Conservation (phyloP, 768 basidiomycete species). For the Pulveroboletus sp. region DNA sequence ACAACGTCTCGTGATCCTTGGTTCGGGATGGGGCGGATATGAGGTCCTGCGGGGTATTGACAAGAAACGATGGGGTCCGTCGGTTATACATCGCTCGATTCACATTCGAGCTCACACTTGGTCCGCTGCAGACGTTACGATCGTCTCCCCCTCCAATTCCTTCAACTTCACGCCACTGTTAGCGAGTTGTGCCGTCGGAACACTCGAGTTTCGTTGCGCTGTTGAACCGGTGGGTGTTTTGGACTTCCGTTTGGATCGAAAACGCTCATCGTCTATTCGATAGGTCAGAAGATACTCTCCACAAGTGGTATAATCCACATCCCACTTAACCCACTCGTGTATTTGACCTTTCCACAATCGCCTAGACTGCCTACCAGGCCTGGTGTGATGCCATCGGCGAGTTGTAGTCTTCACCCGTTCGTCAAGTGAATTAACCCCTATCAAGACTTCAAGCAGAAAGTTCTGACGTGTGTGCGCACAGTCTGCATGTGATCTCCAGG, state of each 20-base stretch:
- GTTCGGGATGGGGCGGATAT: constrained; percentile 79
- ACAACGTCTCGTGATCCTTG: constrained; percentile 58
- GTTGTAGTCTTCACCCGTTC: constrained; percentile 5
- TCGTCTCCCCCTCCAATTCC: constrained; percentile 55
- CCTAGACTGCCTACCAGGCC: constrained; percentile 60
- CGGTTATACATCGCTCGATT: background rate
- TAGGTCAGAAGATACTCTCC: constrained; percentile 56
- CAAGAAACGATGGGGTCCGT: constrained; percentile 66
- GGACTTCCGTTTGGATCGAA: background rate
- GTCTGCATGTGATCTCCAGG: background rate
- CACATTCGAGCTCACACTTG: constrained; percentile 1
- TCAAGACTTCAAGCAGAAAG: constrained; percentile 57
- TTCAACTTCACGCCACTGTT: constrained; percentile 45
- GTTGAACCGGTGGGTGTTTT: constrained; percentile 63
- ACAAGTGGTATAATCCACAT: constrained; percentile 40
- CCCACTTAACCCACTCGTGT: background rate
- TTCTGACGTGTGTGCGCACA: constrained; percentile 54
- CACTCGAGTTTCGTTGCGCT: constrained; percentile 76
- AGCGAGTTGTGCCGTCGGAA: constrained; percentile 67
- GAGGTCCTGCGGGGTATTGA: constrained; percentile 61
- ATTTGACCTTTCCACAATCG: background rate
- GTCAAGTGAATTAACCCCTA: constrained; percentile 6
- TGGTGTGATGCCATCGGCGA: constrained; percentile 72
- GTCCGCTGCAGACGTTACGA: constrained; percentile 48
- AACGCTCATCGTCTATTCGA: constrained; percentile 2